Evolutionary conservation across 2,329 filamentous ascomycete genomes (phyloP).

Genomic region (Ophiostoma pallidulum): DNA sequence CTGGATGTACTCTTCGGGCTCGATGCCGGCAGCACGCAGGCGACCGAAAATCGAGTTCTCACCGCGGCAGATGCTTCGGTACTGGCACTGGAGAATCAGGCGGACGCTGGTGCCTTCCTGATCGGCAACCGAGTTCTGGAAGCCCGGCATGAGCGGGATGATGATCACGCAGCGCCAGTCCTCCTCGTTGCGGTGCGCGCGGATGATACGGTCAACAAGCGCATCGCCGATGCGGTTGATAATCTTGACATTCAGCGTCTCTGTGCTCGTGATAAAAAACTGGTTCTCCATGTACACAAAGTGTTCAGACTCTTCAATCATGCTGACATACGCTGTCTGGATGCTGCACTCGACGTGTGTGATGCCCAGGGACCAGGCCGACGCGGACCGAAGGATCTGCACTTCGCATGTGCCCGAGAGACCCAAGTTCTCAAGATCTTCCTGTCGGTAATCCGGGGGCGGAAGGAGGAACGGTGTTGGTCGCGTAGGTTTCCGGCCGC

Average conservation of each 20-base stretch:
- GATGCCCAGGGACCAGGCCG: constrained; percentile 84
- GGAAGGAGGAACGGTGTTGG: constrained; percentile 90
- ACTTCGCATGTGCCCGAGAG: constrained; percentile 93
- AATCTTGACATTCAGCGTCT: constrained; percentile 78
- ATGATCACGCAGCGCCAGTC: constrained; percentile 85
- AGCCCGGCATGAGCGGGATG: constrained; percentile 95
- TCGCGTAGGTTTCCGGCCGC: constrained; percentile 84
- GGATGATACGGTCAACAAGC: constrained; percentile 80
- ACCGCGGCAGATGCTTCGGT: constrained; percentile 88
- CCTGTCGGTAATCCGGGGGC: constrained; percentile 79
- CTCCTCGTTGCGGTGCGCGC: constrained; percentile 73
- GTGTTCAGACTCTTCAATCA: constrained; percentile 91
- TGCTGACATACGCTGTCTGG: constrained; percentile 86
- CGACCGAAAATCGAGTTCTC: constrained; percentile 87
- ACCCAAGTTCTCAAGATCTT: constrained; percentile 78
- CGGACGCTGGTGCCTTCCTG: constrained; percentile 91
- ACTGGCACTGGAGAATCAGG: constrained; percentile 95
- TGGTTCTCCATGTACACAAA: constrained; percentile 99
- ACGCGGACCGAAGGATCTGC: constrained; percentile 85
- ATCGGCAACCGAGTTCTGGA: constrained; percentile 91
- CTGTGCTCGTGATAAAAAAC: constrained; percentile 91
- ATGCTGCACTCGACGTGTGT: constrained; percentile 88
- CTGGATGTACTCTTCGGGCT: constrained; percentile 89
- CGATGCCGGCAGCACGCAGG: constrained; percentile 67
- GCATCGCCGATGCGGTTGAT: constrained; percentile 92